phyloP scores from a whole-genome alignment of 1,139 yeast species.

The Zhuliangozyma parablackwelliae region DNA sequence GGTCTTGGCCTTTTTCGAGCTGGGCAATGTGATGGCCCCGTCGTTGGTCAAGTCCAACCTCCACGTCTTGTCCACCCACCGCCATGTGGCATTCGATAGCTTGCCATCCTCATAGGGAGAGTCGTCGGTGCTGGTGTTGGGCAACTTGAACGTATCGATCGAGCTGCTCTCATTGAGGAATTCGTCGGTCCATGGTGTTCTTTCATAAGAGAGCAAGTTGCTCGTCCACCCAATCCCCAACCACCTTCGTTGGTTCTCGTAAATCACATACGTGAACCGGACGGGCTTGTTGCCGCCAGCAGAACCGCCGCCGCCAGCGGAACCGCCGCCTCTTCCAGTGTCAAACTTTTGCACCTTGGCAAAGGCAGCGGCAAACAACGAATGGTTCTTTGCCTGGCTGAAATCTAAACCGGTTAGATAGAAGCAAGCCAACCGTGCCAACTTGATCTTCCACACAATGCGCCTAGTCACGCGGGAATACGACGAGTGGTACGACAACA shows the following conservation, averaged over 20 bases:
- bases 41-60: constrained; percentile 83
- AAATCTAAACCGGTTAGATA: constrained; percentile 87
- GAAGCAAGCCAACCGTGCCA: constrained; percentile 66
- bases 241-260: constrained; percentile 96
- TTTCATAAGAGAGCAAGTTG: constrained; percentile 82
- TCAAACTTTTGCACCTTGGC: constrained; percentile 56
- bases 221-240: constrained; percentile 97
- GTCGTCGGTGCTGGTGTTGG: constrained; percentile 50
- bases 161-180: constrained; percentile 68
- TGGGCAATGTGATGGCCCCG: constrained; percentile 71
- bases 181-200: constrained; percentile 97
- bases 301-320: neutral
- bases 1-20: constrained; percentile 58
- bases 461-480: constrained; percentile 79
- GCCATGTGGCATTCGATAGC: constrained; percentile 67
- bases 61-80: constrained; percentile 95
- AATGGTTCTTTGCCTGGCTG: constrained; percentile 48
- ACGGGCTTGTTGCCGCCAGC: constrained; percentile 49
- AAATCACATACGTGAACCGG: constrained; percentile 85
- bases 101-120: constrained; percentile 12
- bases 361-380: constrained; percentile 52
- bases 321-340: constrained; percentile 10
- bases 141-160: constrained; percentile 56
- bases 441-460: constrained; percentile 76
- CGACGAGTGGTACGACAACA: constrained; percentile 80